Conservation (phyloP, 2,329 filamentous ascomycete genomes). For the Fusarium tricinctum region DNA sequence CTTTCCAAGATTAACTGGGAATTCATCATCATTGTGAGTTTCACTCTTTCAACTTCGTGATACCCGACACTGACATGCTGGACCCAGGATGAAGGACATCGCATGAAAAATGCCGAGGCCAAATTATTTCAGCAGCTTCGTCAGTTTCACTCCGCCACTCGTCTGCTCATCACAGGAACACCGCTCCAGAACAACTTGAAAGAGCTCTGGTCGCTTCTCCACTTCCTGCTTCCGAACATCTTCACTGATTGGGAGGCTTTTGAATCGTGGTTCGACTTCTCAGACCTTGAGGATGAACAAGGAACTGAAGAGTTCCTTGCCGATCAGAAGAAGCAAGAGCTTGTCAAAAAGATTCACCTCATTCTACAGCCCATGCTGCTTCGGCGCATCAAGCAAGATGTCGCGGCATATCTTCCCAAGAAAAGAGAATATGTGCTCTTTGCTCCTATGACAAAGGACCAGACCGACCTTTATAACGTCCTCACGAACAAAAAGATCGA, state of each 20-base stretch:
- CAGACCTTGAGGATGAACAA: constrained; percentile 86
- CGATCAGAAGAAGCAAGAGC: constrained; percentile 72
- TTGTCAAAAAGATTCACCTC: constrained; percentile 83
- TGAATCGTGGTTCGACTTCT: constrained; percentile 97
- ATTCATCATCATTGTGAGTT: constrained; percentile 89
- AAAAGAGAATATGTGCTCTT: constrained; percentile 98
- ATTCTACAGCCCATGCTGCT: constrained; percentile 93
- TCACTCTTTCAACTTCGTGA: fast-evolving
- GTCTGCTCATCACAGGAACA: constrained; percentile 93
- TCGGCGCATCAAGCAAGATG: constrained; percentile 90
- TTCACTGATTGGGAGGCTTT: constrained; percentile 96
- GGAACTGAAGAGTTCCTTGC: constrained; percentile 83
- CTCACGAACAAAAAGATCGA: constrained; percentile 70
- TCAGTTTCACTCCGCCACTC: constrained; percentile 89
- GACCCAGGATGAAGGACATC: constrained; percentile 87
- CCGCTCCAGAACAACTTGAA: constrained; percentile 95
- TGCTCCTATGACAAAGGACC: constrained; percentile 89
- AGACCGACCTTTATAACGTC: constrained; percentile 87
- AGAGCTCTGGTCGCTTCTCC: constrained; percentile 93
- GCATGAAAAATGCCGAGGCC: constrained; percentile 97
- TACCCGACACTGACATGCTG: constrained; percentile 38
- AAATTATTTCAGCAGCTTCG: constrained; percentile 90
- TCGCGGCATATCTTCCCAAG: constrained; percentile 90
- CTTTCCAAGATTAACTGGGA: constrained; percentile 92
- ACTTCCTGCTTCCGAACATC: constrained; percentile 92